Percentiles rank a stretch among this genome's conserved stretches.
phyloP scores from a whole-genome alignment of 768 basidiomycete genomes.

The Hortiboletus flavorubellus region DNA sequence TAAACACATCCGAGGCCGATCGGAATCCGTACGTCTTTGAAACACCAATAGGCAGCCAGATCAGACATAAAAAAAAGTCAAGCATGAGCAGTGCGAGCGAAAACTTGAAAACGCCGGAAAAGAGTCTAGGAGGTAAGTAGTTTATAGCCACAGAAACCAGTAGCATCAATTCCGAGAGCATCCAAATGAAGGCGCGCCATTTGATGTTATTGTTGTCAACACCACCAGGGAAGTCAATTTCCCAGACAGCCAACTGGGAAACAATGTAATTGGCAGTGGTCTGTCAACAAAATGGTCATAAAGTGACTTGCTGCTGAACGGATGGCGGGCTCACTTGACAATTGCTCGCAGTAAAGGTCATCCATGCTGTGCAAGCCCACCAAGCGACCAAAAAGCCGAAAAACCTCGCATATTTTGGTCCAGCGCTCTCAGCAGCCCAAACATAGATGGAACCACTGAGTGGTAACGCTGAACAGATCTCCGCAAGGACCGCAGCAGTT shows the following conservation, averaged over 20 bases:
- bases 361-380: slow-evolving; percentile 96
- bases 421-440: slow-evolving; percentile 93
- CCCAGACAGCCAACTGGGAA: slow-evolving; percentile 79
- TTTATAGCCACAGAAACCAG: slow-evolving; percentile 76
- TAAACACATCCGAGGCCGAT: slow-evolving; percentile 79
- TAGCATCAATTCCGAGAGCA: slow-evolving; percentile 69
- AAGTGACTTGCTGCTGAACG: background rate
- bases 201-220: slow-evolving; percentile 65
- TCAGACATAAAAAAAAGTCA: slow-evolving; percentile 83
- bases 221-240: slow-evolving; percentile 81
- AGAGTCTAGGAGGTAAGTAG: slow-evolving; percentile 73
- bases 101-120: slow-evolving; percentile 75
- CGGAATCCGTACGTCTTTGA: slow-evolving; percentile 88
- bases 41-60: slow-evolving; percentile 93
- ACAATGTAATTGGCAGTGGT: slow-evolving; percentile 88
- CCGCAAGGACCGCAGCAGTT: slow-evolving; percentile 82
- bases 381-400: slow-evolving; percentile 89
- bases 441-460: slow-evolving; percentile 91
- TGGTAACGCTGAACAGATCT: slow-evolving; percentile 86
- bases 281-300: slow-evolving; percentile 34
- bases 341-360: slow-evolving; percentile 87
- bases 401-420: slow-evolving; percentile 81
- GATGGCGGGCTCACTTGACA: slow-evolving; percentile 57
- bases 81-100: slow-evolving; percentile 73
- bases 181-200: slow-evolving; percentile 87